phyloP scores from a whole-genome alignment of 2,329 filamentous ascomycete species.

The Pseudonectria buxi region DNA sequence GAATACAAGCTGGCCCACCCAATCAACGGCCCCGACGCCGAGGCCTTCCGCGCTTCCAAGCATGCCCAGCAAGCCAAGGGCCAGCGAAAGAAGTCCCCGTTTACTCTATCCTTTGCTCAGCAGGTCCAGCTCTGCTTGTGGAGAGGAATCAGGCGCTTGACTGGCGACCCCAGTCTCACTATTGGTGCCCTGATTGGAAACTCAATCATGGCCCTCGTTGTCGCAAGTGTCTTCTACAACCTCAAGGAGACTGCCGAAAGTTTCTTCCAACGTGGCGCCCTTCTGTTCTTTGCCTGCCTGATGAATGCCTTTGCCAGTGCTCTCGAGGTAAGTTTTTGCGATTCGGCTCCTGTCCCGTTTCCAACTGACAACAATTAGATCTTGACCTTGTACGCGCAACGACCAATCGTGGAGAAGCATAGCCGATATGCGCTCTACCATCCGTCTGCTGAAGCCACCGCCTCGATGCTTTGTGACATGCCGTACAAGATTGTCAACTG shows the following conservation, averaged over 20 bases:
- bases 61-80: constrained; percentile 48
- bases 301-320: constrained; percentile 79
- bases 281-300: constrained; percentile 82
- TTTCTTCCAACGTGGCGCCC: constrained; percentile 72
- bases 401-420: constrained; percentile 89
- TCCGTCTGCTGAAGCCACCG: constrained; percentile 79
- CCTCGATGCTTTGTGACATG: constrained; percentile 79
- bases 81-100: constrained; percentile 66
- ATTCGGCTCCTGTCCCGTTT: background rate
- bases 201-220: constrained; percentile 67
- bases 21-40: constrained; percentile 48
- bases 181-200: constrained; percentile 65
- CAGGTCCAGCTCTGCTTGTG: constrained; percentile 74
- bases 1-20: constrained; percentile 48
- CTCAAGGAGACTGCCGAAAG: constrained; percentile 56
- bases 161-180: constrained; percentile 69
- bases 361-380: constrained; percentile 43
- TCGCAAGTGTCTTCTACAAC: constrained; percentile 77
- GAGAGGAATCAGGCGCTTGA: constrained; percentile 71
- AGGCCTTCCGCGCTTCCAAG: constrained; percentile 49
- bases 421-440: constrained; percentile 81
- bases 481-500: constrained; percentile 70
- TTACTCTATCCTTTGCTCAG: constrained; percentile 69
- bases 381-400: constrained; percentile 77
- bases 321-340: constrained; percentile 50